Base-by-base conservation (phyloP, 2,329 filamentous ascomycete species). In the Aspergillus sp. region DNA sequence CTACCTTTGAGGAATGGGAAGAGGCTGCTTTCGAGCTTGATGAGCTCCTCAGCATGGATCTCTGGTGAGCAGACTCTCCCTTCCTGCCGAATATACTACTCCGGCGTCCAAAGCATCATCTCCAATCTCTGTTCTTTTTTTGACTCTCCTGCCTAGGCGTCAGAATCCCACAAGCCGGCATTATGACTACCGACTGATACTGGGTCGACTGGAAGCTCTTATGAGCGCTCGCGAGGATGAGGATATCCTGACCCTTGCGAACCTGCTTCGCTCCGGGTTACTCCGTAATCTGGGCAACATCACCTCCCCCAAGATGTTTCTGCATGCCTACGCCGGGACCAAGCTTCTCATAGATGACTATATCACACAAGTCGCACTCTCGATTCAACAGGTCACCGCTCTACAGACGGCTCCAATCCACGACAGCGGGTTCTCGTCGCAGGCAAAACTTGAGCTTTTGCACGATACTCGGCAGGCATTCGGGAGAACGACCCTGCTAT, bases 311-410 rank as follows among this genome's bases (percentile, higher is more conserved):
- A 88, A 88, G 64, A 81, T 97, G 1, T 97, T 92, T 78, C 93
- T 93, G 69, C 85, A 89, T 60, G 90, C 91, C 11, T 95, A 95
- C 72, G 89, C 90, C 1, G 93, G 93, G 15, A 96, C 93, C 1
- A 97, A 97, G 74, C 85, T 90, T 56, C 79, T 96, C 51, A 96
- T 97, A 63, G 92, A 96, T 71, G 90, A 96, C 75, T 97, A 97
- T 71, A 88, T 96, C 63, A 88, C 88, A 0, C 88, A 94, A 71
- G 88, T 96, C 38, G 90, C 90, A n/a, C 85, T 90, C 60, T 89
- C 91, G 1, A 86, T 96, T 57, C 86, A 90, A 62, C 88, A 93
- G 70, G 88, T 97, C 39, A 88, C 88, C 27, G 79, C 80, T 19
- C 82, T 91, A 55, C 87, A 89, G 19, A 88, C 86, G 0, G 81